Evolutionary conservation across 768 basidiomycete species (phyloP).

Genomic region (Xerocomus brunneocitrinus): DNA sequence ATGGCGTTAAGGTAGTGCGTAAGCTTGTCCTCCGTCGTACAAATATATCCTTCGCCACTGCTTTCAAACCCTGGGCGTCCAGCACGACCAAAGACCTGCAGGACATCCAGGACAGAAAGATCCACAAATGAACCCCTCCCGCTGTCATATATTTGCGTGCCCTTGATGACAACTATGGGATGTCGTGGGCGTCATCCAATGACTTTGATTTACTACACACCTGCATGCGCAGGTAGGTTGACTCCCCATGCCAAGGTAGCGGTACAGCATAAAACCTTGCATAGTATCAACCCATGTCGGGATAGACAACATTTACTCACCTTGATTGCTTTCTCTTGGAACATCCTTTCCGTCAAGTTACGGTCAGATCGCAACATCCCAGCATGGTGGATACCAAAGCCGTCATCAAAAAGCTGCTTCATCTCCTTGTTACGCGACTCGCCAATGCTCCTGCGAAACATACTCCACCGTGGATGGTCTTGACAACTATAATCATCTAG

Average conservation of each 20-base stretch:
- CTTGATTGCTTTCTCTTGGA: slow-evolving; percentile 88
- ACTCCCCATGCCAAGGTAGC: slow-evolving; percentile 99
- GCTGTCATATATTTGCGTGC: slow-evolving; percentile 94
- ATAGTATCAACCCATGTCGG: not conserved
- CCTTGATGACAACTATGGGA: slow-evolving; percentile 83
- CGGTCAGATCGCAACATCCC: slow-evolving; percentile 95
- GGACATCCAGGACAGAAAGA: slow-evolving; percentile 88
- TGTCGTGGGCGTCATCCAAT: slow-evolving; percentile 8
- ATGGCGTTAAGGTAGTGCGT: slow-evolving; percentile 86
- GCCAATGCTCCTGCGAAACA: slow-evolving; percentile 74
- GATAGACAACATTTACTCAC: slow-evolving; percentile 35
- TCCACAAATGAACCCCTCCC: slow-evolving; percentile 87
- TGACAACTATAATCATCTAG: slow-evolving; percentile 75
- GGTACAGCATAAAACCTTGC: slow-evolving; percentile 93
- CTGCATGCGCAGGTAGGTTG: slow-evolving; percentile 96
- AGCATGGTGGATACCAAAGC: slow-evolving; percentile 98
- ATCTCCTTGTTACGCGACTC: slow-evolving; percentile 92
- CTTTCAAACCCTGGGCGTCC: slow-evolving; percentile 83
- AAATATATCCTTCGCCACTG: slow-evolving; percentile 96
- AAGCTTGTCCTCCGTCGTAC: slow-evolving; percentile 91
- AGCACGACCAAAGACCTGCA: slow-evolving; percentile 97
- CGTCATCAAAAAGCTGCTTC: slow-evolving; percentile 86
- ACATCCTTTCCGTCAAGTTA: slow-evolving; percentile 93
- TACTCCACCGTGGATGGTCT: slow-evolving; percentile 72
- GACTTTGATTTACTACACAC: slow-evolving; percentile 36